Evolutionary conservation across 768 basidiomycete species (phyloP).

Genomic region (Termitomyces heimii): DNA sequence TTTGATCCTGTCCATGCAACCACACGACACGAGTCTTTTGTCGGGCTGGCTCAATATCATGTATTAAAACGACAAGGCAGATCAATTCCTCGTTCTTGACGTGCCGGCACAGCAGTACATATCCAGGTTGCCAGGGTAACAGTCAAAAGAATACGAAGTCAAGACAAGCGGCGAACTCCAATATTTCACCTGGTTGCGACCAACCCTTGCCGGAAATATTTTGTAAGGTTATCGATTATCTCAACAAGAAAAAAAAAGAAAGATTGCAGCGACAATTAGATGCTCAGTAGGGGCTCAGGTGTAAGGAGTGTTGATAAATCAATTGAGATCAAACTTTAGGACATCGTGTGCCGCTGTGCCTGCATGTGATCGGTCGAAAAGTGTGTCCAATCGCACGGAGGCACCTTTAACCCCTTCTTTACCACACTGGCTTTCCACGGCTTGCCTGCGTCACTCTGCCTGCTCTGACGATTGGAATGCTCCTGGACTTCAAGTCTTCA

Average conservation of each 20-base stretch:
- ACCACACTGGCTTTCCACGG: background rate
- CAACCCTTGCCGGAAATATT: background rate
- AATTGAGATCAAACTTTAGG: background rate
- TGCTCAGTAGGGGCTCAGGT: background rate
- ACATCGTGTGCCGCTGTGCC: background rate
- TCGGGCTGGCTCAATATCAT: background rate
- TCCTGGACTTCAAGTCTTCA: background rate
- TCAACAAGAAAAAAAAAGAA: background rate
- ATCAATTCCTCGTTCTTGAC: background rate
- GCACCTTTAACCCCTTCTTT: background rate
- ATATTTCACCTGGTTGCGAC: background rate
- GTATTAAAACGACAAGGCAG: background rate
- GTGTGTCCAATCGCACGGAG: background rate
- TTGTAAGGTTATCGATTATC: background rate
- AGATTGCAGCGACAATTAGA: background rate
- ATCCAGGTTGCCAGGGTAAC: slow-evolving; percentile 3
- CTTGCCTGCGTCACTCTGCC: background rate
- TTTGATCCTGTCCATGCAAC: background rate
- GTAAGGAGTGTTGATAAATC: background rate
- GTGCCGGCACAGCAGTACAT: background rate
- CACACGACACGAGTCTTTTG: background rate
- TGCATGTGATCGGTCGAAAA: slow-evolving; percentile 4
- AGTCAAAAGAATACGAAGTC: background rate
- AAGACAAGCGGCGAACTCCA: background rate
- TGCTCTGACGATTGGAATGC: slow-evolving; percentile 2